A percentile compares a stretch with the other conserved stretches of the same genome.
Conservation (phyloP, 202 grass and related monocot species). For the Bolboschoenoplectus hybrid region DNA sequence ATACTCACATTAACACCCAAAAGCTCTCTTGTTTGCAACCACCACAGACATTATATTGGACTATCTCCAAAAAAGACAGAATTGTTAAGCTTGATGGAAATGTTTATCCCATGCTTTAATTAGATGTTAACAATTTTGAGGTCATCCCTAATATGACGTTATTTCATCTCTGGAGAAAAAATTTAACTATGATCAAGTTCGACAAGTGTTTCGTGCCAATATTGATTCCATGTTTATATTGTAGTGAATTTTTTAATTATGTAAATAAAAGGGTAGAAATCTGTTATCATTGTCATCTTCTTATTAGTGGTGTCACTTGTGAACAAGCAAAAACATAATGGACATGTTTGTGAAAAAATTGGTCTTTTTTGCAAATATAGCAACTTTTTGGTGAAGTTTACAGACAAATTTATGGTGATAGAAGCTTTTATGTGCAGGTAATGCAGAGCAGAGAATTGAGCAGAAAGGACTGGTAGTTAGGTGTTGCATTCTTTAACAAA, state of each 20-base stretch:
- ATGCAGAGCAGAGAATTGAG: constrained; percentile 73
- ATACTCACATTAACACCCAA: neutral
- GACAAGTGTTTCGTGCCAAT: neutral
- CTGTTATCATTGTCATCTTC: neutral
- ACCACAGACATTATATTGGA: neutral
- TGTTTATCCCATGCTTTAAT: neutral
- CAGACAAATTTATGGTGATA: neutral
- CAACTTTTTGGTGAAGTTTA: neutral
- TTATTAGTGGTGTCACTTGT: neutral
- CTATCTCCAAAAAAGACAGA: neutral
- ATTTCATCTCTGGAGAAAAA: neutral
- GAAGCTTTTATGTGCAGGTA: constrained; percentile 48
- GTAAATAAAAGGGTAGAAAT: neutral
- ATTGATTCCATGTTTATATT: neutral
- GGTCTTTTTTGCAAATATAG: constrained; percentile 11
- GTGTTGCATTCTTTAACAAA: constrained; percentile 68
- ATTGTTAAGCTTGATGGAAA: constrained; percentile 7
- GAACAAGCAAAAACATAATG: neutral
- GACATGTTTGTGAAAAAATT: neutral
- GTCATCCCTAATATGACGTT: neutral
- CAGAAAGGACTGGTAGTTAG: constrained; percentile 62
- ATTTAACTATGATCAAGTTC: constrained; percentile 12
- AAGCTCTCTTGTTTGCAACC: neutral
- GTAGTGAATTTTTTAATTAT: constrained; percentile 12
- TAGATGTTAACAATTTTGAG: neutral